Evolutionary conservation across 768 basidiomycete genomes (phyloP).

Genomic region (Pleurotus sapidus): DNA sequence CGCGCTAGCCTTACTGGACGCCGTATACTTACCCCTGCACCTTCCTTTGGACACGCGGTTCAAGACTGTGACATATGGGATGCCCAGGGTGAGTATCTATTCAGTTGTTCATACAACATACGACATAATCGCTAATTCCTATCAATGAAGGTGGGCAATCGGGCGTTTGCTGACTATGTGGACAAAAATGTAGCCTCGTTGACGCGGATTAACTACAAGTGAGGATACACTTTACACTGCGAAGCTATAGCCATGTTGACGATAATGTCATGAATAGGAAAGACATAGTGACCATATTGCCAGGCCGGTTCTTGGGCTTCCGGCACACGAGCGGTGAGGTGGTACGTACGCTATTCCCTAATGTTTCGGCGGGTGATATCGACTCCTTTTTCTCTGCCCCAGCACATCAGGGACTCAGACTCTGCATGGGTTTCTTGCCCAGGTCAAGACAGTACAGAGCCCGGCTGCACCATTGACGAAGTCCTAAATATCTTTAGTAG

Average conservation of each 20-base stretch:
- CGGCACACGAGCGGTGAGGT: conserved; percentile 46
- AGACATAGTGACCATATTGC: conserved; percentile 38
- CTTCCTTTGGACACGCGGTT: conserved; percentile 34
- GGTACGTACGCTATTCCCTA: conserved; percentile 24
- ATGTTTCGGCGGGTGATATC: not conserved
- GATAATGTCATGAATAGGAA: conserved; percentile 20
- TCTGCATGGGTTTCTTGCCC: conserved; percentile 54
- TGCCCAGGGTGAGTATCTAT: conserved; percentile 35
- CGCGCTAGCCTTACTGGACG: conserved; percentile 53
- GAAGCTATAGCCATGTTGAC: too few relatives aligned
- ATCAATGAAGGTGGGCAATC: conserved; percentile 45
- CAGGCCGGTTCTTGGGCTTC: conserved; percentile 40
- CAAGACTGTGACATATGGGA: conserved; percentile 35
- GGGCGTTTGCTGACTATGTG: conserved; percentile 59
- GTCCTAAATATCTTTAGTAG: conserved; percentile 39
- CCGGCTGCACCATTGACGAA: conserved; percentile 41
- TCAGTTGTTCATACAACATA: conserved; percentile 18
- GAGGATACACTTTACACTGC: conserved; percentile 9
- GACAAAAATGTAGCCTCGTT: conserved; percentile 41
- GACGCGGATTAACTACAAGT: conserved; percentile 63
- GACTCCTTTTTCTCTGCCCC: too few relatives aligned
- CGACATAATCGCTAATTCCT: not conserved
- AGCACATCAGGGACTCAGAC: conserved; percentile 44
- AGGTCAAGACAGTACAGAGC: conserved; percentile 57
- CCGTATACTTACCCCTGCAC: conserved; percentile 52